Conservation (phyloP, 768 basidiomycete genomes). For the Collybia sp. region DNA sequence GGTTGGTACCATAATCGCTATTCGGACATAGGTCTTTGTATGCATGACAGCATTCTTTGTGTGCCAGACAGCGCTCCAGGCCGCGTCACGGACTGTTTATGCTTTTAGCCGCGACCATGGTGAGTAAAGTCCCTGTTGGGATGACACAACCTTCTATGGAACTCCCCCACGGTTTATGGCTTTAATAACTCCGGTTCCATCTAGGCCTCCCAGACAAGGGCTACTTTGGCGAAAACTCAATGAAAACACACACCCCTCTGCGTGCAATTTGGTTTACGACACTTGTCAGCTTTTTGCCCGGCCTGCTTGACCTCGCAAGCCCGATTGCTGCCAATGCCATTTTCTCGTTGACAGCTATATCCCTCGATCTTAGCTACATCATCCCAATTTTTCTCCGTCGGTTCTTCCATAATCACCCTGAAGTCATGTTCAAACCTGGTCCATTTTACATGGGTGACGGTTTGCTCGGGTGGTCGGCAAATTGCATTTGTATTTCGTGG, state of each 20-base stretch:
- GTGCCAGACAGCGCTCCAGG: conserved; percentile 76
- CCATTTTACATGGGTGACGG: conserved; percentile 84
- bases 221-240: conserved; percentile 66
- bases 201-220: conserved; percentile 72
- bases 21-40: conserved; percentile 47
- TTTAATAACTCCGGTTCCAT: conserved; percentile 5
- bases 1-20: not conserved
- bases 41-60: conserved; percentile 89
- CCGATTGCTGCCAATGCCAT: conserved; percentile 75
- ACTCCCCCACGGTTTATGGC: not conserved
- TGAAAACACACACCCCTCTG: conserved; percentile 66
- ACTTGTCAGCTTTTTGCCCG: conserved; percentile 60
- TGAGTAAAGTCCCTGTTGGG: conserved; percentile 13
- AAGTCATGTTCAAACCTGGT: conserved; percentile 80
- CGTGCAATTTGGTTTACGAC: conserved; percentile 76
- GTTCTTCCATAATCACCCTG: conserved; percentile 65
- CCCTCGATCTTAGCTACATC: conserved; percentile 74
- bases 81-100: conserved; percentile 76
- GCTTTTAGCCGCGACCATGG: conserved; percentile 83
- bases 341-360: conserved; percentile 78
- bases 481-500: conserved; percentile 65
- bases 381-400: conserved; percentile 78
- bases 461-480: conserved; percentile 53
- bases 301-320: conserved; percentile 72
- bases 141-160: not conserved